Evolutionary conservation across 768 basidiomycete species (phyloP).

Genomic region (Auricularia sp.): DNA sequence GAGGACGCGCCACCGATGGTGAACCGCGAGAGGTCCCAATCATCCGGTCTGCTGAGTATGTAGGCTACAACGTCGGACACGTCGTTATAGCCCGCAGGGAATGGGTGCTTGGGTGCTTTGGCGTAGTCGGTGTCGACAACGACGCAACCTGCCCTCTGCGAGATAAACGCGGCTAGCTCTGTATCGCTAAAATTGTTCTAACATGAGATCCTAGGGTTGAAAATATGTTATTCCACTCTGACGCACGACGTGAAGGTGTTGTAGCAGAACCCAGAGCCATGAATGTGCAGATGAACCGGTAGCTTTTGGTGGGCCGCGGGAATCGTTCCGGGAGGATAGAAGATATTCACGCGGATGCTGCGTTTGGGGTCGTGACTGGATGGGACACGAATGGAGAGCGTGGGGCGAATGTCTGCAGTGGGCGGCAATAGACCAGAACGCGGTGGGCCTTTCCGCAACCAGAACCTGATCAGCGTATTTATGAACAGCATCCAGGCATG

Average conservation of each 20-base stretch:
- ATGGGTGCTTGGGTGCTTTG: conserved; percentile 6
- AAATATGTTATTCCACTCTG: neutral
- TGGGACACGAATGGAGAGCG: neutral
- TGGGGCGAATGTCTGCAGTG: neutral
- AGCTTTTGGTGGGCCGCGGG: neutral
- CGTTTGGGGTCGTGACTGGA: conserved; percentile 3
- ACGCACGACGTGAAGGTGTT: neutral
- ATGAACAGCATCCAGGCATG: neutral
- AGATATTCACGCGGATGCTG: conserved; percentile 4
- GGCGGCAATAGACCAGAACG: neutral
- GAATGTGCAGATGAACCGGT: conserved; percentile 7
- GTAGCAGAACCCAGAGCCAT: conserved; percentile 6
- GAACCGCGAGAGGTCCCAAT: neutral
- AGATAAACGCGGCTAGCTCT: neutral
- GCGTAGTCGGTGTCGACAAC: conserved; percentile 8
- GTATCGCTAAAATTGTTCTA: neutral
- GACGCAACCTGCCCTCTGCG: conserved; percentile 4
- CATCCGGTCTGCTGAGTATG: neutral
- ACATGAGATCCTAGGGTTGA: neutral
- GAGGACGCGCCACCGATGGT: conserved; percentile 3
- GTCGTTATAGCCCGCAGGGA: neutral
- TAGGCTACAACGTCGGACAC: neutral
- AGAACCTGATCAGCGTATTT: neutral
- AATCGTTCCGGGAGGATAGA: conserved; percentile 4
- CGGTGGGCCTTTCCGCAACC: neutral